Base-by-base conservation (phyloP, 139 green algal genomes). In the Dunaliella primolecta region DNA sequence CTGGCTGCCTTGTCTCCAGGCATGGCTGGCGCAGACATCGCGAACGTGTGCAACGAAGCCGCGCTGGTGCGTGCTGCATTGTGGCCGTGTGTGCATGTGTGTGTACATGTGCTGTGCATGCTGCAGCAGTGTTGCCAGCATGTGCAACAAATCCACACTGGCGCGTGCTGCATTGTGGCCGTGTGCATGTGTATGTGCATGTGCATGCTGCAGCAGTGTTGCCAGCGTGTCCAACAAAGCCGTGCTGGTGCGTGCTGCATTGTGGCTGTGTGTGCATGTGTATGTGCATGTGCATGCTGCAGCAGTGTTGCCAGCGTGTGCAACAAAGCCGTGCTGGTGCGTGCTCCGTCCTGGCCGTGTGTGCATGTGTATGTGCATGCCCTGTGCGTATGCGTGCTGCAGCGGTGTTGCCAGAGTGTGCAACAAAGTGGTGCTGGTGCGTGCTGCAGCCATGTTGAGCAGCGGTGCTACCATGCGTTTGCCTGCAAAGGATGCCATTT, bases 201-300 rank as follows among this genome's bases (percentile, higher is more conserved):
- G n/a, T n/a, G n/a, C n/a, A n/a, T n/a, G n/a, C n/a, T n/a, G n/a
- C n/a, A n/a, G n/a, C n/a, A n/a, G n/a, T n/a, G n/a, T 99, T 78
- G 97, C 97, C 82, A 99, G 99, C 89, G 94, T 99, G 46, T 94
- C 90, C 87, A 99, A 99, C 86, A 97, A 99, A 89, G 97, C 96
- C 1, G 97, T 97, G 30, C 94, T 99, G 70, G 94, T 99, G 2
- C 46, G 97, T 97, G 27, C 97, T 97, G 24, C 88, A 97, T 11
- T 78, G 82, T 30, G 84, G 90, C 81, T n/a, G n/a, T n/a, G n/a
- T n/a, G 15, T 11, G 1, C 2, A 32, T 70, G 20, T 64, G 36
- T 1, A 75, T 83, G 37, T 7, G 78, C 27, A 78, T 31, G 56
- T 23, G 20, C 20, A 72, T 20, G 20, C 56, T 20, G 56, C 23